Base-by-base conservation (phyloP, 495 filamentous ascomycete species). In the Neurospora hispaniola region DNA sequence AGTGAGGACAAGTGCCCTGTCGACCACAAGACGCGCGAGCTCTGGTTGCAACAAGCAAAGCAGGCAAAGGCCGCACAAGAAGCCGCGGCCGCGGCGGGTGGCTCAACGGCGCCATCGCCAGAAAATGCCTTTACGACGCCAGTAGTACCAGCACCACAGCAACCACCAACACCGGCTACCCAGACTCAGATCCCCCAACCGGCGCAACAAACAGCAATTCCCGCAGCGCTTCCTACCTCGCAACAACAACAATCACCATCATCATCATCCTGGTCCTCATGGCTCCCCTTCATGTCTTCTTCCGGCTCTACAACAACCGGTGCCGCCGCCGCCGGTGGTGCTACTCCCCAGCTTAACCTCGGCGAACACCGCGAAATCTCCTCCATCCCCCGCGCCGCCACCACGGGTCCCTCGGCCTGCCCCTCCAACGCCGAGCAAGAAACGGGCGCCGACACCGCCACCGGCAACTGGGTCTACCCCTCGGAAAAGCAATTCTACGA, bases 401-500 rank as follows among this genome's bases (percentile, higher is more conserved):
- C 84, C 42, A 75, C 81, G 12, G 70, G 86, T 81, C 76, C 85
- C 79, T 74, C 83, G 2, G 74, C 86, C 8, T 81, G 80, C 35
- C 90, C 89, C 2, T 88, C 87, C 14, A 94, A 94, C 82, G 86
- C 88, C 69, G 91, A 94, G 81, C 76, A 84, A 20, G 93, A 94
- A 74, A 92, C 85, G 12, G 94, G 91, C 70, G 89, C 90, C 39
- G 54, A 62, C 54, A 91, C 93, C 74, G 77, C 82, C 42, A 79
- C 83, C 3, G 94, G 94, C 18, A 95, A 97, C 79, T 99, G 96
- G 96, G 90, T 99, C 69, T 99, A 99, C 82, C 96, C 96, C 0
- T 96, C 93, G 0, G 96, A 99, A 78, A 88, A 90, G 73, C 94
- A 96, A 86, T 99, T 99, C 84, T 98, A 97, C 84, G 90, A 94